These are phyloP conservation scores for Geotrichum klebahnii DNA, from an alignment of 1,139 yeast species.

Conservation along the genomic window DNA sequence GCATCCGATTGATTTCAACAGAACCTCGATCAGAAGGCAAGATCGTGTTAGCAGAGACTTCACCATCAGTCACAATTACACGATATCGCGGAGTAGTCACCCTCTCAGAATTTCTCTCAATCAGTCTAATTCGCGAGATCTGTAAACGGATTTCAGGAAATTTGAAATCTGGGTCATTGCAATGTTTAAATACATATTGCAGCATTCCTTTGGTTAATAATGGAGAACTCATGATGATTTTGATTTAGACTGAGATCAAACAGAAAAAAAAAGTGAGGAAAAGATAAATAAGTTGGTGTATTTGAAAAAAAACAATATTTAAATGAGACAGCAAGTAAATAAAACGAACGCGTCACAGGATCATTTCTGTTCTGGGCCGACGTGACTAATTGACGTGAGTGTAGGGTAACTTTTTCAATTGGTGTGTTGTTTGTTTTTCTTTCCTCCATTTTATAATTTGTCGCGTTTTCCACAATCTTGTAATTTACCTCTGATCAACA, in stretches of 20 bases:
- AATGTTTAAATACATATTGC: conserved; percentile 4
- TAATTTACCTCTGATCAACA: not conserved
- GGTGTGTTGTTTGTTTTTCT: conserved; percentile 5
- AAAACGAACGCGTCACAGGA: not conserved
- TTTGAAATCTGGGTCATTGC: conserved; percentile 1
- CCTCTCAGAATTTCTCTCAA: conserved; percentile 5
- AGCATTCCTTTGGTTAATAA: conserved; percentile 16
- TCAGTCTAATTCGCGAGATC: conserved; percentile 1
- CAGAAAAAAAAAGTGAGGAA: not conserved
- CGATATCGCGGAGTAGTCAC: not conserved
- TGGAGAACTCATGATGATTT: conserved; percentile 10
- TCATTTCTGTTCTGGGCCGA: not conserved
- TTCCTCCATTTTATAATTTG: not conserved
- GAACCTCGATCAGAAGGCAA: not conserved
- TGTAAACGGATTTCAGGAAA: conserved; percentile 14
- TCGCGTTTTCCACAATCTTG: conserved; percentile 6
- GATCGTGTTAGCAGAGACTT: conserved; percentile 12
- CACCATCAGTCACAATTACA: conserved; percentile 15
- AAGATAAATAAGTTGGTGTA: not conserved
- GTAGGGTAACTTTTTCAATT: conserved; percentile 14
- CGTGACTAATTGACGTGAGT: not conserved
- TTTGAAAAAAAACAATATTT: not conserved
- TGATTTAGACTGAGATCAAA: not conserved
- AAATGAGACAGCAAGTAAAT: not conserved
- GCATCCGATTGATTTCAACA: conserved; percentile 5